Conservation (phyloP, 805 yeast genomes). For the Phaffomyces antillensis region DNA sequence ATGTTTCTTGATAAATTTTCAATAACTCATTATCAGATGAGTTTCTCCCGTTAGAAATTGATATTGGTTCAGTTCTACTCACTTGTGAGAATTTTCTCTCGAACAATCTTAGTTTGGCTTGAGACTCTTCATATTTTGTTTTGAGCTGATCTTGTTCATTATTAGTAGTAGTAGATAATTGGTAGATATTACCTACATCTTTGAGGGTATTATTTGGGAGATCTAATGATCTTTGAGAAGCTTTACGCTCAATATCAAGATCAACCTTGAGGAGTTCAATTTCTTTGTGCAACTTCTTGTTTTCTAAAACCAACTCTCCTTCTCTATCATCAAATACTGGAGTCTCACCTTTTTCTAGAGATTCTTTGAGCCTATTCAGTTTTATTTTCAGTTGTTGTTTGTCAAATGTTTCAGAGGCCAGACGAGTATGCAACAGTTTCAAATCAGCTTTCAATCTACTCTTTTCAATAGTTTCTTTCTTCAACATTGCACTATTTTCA, state of each 20-base stretch:
- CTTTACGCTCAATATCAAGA: slow-evolving; percentile 44
- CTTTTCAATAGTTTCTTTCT: slow-evolving; percentile 37
- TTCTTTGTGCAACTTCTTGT: slow-evolving; percentile 32
- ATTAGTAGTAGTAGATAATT: slow-evolving; percentile 18
- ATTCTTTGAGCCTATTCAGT: slow-evolving; percentile 28
- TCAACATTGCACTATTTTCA: slow-evolving; percentile 42
- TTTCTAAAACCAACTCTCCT: slow-evolving; percentile 14
- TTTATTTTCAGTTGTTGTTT: slow-evolving; percentile 42
- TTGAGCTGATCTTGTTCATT: slow-evolving; percentile 26
- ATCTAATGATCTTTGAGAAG: slow-evolving; percentile 30
- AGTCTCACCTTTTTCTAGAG: slow-evolving; percentile 17
- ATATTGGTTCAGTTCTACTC: background rate
- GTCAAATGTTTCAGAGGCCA: slow-evolving; percentile 60
- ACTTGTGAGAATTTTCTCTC: slow-evolving; percentile 28
- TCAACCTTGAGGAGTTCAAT: slow-evolving; percentile 40
- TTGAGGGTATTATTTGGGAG: slow-evolving; percentile 31
- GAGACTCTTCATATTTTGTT: slow-evolving; percentile 40
- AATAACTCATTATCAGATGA: slow-evolving; percentile 38
- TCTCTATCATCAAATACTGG: slow-evolving; percentile 22
- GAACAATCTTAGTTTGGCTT: slow-evolving; percentile 34
- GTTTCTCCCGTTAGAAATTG: background rate
- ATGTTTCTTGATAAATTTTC: slow-evolving; percentile 42
- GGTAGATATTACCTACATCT: slow-evolving; percentile 12
- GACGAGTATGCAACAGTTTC: slow-evolving; percentile 50
- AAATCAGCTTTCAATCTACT: slow-evolving; percentile 48